Conservation (phyloP, 179 eudicot genomes). For the Camellia oleifera region DNA sequence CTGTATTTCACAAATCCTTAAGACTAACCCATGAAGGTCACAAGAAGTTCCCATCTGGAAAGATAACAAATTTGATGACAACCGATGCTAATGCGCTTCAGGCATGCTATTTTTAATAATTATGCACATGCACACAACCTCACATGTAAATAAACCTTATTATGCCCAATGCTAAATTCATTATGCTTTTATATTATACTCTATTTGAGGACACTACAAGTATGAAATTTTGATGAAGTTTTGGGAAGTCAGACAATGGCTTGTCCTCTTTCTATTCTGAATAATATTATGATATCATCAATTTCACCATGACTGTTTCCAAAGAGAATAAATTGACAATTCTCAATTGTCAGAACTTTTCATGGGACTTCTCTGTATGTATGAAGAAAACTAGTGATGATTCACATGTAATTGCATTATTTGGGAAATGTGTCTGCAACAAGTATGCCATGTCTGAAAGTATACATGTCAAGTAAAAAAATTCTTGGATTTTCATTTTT, state of each 20-base stretch:
- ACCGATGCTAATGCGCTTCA: constrained; percentile 73
- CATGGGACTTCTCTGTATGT: background rate
- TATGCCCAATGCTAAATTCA: background rate
- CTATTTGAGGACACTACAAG: background rate
- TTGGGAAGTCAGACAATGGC: background rate
- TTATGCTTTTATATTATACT: background rate
- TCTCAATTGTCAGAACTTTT: background rate
- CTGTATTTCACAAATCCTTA: constrained; percentile 58
- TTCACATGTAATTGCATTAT: background rate
- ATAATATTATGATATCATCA: background rate
- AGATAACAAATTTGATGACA: constrained; percentile 66
- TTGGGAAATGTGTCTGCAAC: background rate
- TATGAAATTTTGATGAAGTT: background rate
- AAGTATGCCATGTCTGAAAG: background rate
- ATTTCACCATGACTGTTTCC: background rate
- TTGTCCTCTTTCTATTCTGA: background rate
- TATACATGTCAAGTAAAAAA: background rate
- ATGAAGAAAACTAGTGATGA: background rate
- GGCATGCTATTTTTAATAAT: constrained; percentile 31
- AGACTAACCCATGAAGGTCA: constrained; percentile 58
- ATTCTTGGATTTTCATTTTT: background rate
- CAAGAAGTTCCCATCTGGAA: constrained; percentile 54
- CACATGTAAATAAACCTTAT: background rate
- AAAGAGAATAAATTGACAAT: background rate
- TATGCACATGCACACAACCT: background rate